phyloP scores from a whole-genome alignment of 2,329 filamentous ascomycete species.

The Curvularia lunata region DNA sequence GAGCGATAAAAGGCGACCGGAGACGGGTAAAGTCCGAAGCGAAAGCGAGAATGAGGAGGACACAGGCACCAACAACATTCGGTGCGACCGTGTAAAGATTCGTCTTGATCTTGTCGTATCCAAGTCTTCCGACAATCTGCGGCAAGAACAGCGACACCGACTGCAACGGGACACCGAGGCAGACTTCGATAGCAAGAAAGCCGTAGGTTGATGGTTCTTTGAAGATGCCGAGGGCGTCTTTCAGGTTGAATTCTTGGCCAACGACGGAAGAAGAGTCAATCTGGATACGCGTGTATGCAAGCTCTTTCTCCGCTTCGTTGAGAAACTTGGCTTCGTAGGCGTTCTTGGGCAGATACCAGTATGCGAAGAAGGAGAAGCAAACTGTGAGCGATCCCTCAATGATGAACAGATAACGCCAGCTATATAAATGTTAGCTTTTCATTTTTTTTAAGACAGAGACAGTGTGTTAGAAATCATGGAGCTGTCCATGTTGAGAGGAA shows the following conservation, averaged over 20 bases:
- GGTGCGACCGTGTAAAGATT: conserved; percentile 84
- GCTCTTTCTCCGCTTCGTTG: conserved; percentile 67
- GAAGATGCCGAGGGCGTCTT: conserved; percentile 60
- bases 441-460: too few relatives aligned
- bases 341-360: conserved; percentile 70
- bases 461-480: too few relatives aligned
- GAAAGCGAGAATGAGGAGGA: conserved; percentile 76
- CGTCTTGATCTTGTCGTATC: conserved; percentile 66
- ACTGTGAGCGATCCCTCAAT: conserved; percentile 66
- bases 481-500: too few relatives aligned
- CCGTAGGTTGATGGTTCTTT: conserved; percentile 61
- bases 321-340: conserved; percentile 71
- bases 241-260: conserved; percentile 61
- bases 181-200: conserved; percentile 64
- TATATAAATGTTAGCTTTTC: too few relatives aligned
- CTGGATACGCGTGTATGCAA: conserved; percentile 76
- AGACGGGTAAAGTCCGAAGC: conserved; percentile 69
- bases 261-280: conserved; percentile 73
- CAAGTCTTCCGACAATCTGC: conserved; percentile 62
- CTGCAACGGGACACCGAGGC: conserved; percentile 65
- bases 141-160: conserved; percentile 64
- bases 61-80: conserved; percentile 74
- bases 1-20: conserved; percentile 75
- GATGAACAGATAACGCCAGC: conserved; percentile 71
- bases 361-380: conserved; percentile 67